Base-by-base conservation (phyloP, 2,329 filamentous ascomycete species). In the Alternaria dauci region DNA sequence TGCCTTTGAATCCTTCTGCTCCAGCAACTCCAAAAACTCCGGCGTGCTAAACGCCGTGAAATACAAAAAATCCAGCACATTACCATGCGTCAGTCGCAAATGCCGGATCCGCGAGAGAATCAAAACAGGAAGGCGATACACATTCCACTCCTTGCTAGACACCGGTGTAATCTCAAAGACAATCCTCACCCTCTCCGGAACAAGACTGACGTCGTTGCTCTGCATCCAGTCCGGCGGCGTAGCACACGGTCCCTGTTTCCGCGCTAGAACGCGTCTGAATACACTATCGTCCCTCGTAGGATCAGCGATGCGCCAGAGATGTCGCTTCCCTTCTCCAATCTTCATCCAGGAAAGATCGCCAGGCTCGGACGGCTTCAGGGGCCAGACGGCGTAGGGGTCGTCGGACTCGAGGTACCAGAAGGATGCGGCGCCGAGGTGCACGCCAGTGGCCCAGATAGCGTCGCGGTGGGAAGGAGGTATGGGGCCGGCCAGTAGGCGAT, bases 331-430 rank as follows among this genome's bases (percentile, higher is more conserved):
- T 12, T 85, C 81, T 58, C 80, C 82, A 71, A 89, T 81, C 51
- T 79, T 83, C 2, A 89, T 70, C 88, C 87, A 90, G 66, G 85
- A 80, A 1, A 89, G 77, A 62, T 88, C 85, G 1, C 75, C 68
- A 0, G 77, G 60, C 0, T 76, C 76, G 0, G 78, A 71, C 2
- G 75, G 63, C 38, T 80, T 83, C 2, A 90, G 75, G 0, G 88
- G 88, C 87, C 87, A 90, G 2, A 84, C 79, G 55, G 84, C 72
- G 51, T 82, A 73, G 0, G 84, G 77, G 0, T 76, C 74, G 0
- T 69, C 60, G 1, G 78, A 76, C 32, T 84, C 81, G 23, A 85
- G 71, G 25, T 79, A 79, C 34, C 81, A 81, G 59, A 85, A 82
- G 8, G 81, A 75, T 0, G 81, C 77, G 23, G 80, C 76, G 8